Conservation (phyloP, 345 rosid species). For the Citrus sp. region DNA sequence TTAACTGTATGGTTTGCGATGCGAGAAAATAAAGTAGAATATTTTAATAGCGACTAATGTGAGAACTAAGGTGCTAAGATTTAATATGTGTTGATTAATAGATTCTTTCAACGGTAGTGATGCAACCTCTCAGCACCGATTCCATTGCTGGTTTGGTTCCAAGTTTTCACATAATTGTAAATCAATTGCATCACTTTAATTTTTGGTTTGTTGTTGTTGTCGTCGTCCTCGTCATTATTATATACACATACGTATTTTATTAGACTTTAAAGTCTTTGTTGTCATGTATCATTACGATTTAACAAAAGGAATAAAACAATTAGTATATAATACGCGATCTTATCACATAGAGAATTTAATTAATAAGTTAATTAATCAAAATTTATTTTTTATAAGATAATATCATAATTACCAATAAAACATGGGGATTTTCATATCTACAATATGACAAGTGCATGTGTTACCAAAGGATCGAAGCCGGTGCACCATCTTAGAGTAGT, state of each 20-base stretch:
- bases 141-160: neutral
- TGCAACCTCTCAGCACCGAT: neutral
- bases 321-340: too few relatives aligned
- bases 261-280: neutral
- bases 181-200: neutral
- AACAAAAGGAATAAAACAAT: neutral
- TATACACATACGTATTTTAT: too few relatives aligned
- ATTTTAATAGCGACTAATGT: neutral
- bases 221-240: neutral
- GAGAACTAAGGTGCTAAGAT: neutral
- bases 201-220: neutral
- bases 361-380: too few relatives aligned
- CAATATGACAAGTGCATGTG: too few relatives aligned
- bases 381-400: too few relatives aligned
- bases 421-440: neutral
- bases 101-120: neutral
- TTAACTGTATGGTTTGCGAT: conserved; percentile 11
- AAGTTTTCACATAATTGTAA: neutral
- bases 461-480: too few relatives aligned
- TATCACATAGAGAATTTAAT: neutral
- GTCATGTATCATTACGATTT: neutral
- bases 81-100: neutral
- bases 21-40: neutral
- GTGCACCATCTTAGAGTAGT: neutral
- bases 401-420: too few relatives aligned